A percentile compares a stretch with the other conserved stretches of the same genome.
Conservation (phyloP, 306 rosid genomes). For the Dalbergia cochinchinensis region DNA sequence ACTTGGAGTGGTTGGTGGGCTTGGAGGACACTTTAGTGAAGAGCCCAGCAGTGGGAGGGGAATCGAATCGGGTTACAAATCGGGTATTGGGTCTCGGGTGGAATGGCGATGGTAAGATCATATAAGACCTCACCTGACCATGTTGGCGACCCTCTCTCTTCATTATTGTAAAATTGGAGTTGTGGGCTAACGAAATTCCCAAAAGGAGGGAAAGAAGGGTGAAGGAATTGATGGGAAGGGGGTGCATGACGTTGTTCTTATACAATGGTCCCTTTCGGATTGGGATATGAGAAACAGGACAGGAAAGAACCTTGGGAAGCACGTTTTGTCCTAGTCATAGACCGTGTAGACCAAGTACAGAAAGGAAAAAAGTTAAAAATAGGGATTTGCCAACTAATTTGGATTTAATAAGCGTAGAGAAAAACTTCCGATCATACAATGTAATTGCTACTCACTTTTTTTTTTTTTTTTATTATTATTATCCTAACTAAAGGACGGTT, state of each 20-base stretch:
- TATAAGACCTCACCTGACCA: conserved; percentile 69
- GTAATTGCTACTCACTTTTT: no score
- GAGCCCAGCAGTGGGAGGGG: conserved; percentile 64
- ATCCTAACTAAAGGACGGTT: no score
- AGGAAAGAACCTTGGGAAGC: conserved; percentile 54
- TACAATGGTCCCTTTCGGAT: background rate
- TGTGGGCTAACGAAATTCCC: conserved; percentile 28
- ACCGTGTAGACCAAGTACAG: conserved; percentile 56
- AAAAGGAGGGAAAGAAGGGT: background rate
- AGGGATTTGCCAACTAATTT: no score
- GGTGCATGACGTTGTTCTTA: background rate
- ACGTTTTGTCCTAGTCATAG: conserved; percentile 40
- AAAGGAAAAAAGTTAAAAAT: background rate
- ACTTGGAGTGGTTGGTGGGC: conserved; percentile 81
- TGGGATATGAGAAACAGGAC: background rate
- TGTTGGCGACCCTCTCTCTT: conserved; percentile 89
- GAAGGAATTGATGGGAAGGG: background rate
- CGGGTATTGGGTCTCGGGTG: conserved; percentile 60
- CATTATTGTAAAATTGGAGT: conserved; percentile 50
- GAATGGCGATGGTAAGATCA: conserved; percentile 54
- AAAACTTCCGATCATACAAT: no score
- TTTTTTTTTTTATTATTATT: no score
- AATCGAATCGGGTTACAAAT: conserved; percentile 48
- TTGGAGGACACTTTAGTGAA: conserved; percentile 69
- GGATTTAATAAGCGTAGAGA: no score